A percentile compares a stretch with the other conserved stretches of the same genome.
Evolutionary conservation across 2,329 filamentous ascomycete genomes (phyloP).

Genomic region (Ceratocystis lukuohia): DNA sequence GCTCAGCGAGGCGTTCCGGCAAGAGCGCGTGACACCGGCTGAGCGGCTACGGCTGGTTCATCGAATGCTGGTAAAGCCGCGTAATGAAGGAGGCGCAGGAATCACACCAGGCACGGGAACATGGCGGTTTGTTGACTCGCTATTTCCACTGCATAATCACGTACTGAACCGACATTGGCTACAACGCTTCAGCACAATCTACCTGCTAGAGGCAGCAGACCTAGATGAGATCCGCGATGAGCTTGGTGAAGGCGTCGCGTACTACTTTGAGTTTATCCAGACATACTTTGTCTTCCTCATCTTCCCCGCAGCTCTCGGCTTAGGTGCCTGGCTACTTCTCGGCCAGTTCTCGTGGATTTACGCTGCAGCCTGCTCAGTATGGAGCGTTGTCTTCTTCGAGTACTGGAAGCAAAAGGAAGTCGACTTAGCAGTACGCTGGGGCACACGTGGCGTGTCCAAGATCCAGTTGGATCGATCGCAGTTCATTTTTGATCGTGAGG

Average conservation of each 20-base stretch:
- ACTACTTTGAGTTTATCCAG: slow-evolving; percentile 91
- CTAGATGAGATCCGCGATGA: slow-evolving; percentile 62
- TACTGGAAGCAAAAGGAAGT: slow-evolving; percentile 92
- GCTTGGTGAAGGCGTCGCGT: slow-evolving; percentile 75
- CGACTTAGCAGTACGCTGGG: slow-evolving; percentile 78
- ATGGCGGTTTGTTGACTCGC: slow-evolving; percentile 58
- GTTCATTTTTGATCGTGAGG: slow-evolving; percentile 66
- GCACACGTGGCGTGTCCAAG: slow-evolving; percentile 67
- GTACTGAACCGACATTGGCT: slow-evolving; percentile 64
- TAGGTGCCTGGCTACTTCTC: slow-evolving; percentile 65
- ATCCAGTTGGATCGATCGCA: slow-evolving; percentile 67
- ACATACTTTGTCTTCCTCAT: slow-evolving; percentile 76
- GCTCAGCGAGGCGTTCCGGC: slow-evolving; percentile 50
- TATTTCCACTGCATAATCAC: slow-evolving; percentile 71
- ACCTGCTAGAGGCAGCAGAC: slow-evolving; percentile 50
- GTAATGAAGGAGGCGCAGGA: slow-evolving; percentile 63
- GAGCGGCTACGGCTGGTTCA: slow-evolving; percentile 82
- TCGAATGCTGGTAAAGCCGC: slow-evolving; percentile 62
- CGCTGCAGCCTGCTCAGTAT: slow-evolving; percentile 64
- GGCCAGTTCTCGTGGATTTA: slow-evolving; percentile 76
- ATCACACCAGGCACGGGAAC: slow-evolving; percentile 54
- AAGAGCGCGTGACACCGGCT: slow-evolving; percentile 71
- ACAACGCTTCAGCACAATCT: slow-evolving; percentile 59
- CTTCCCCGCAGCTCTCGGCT: slow-evolving; percentile 68
- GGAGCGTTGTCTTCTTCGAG: slow-evolving; percentile 81